Evolutionary conservation across 495 filamentous ascomycete genomes (phyloP), one percentile per base, ranked within the genome.

Genomic region (Neurospora sp.): DNA sequence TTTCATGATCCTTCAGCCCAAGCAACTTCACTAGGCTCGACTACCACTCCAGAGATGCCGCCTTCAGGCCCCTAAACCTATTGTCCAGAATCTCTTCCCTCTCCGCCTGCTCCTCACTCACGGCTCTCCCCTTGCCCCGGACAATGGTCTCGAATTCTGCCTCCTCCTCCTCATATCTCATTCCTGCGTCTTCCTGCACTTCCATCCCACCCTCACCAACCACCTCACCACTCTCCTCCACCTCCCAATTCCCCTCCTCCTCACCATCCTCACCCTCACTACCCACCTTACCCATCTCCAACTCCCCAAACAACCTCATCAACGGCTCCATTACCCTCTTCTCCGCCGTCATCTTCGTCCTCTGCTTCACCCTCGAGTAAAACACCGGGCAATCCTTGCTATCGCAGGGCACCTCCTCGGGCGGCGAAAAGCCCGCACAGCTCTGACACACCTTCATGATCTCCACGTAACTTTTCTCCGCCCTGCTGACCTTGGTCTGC

Each of bases 361-460:
- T 79, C 82, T 94, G 91, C 82, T 91, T 92, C 12, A 92, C 89
- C 71, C 96, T 83, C 2, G 92, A 91, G 80, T 98, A 99, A 77
- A 96, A 98, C 4, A 97, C 93, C 0, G 94, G 92, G 79, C 96
- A 99, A 81, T 97, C 96, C 80, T 90, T 87, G 76, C 92, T 97
- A 78, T 97, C 93, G 80, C 96, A 99, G 42, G 80, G 87, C 42
- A 97, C 90, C 39, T 92, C 89, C 62, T 97, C 94, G 5, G 88
- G 84, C 76, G 88, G 91, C 18, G 92, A 82, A 49, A 93, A 79
- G 9, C 89, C 90, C 39, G 92, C 90, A 77, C 96, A 99, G 77
- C 90, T 93, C 76, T 91, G 90, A 81, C 96, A 99, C 71, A 97
- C 85, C 73, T 85, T 87, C 41, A 91, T 84, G n/a, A 97, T 82